Evolutionary conservation across 805 yeast species (phyloP).

Genomic region (Wickerhamomyces xylosicus): DNA sequence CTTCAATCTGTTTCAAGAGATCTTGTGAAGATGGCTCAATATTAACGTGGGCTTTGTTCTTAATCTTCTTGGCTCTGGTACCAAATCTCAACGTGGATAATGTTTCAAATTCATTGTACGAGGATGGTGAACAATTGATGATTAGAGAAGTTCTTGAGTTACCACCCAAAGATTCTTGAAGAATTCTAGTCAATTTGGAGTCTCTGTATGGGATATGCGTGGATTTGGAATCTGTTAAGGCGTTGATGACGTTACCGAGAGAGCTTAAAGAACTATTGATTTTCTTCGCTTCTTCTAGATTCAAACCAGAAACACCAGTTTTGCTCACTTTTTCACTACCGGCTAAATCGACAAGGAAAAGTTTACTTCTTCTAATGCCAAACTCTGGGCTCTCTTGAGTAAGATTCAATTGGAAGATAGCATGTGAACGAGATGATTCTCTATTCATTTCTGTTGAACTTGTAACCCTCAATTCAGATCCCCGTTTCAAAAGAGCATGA

Average conservation of each 20-base stretch:
- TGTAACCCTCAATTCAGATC: conserved; percentile 43
- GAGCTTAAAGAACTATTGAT: conserved; percentile 72
- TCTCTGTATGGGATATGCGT: conserved; percentile 68
- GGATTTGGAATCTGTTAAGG: conserved; percentile 59
- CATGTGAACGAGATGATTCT: conserved; percentile 72
- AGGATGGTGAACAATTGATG: conserved; percentile 61
- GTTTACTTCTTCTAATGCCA: conserved; percentile 46
- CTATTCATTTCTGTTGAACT: conserved; percentile 61
- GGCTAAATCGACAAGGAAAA: conserved; percentile 76
- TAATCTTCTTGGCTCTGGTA: conserved; percentile 55
- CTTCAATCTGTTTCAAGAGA: conserved; percentile 13
- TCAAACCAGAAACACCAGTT: conserved; percentile 68
- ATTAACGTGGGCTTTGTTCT: conserved; percentile 56
- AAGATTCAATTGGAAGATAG: conserved; percentile 61
- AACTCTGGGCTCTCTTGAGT: conserved; percentile 54
- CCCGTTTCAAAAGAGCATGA: conserved; percentile 44
- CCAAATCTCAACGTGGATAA: conserved; percentile 69
- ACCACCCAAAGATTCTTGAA: conserved; percentile 77
- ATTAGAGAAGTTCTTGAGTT: conserved; percentile 69
- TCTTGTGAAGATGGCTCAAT: conserved; percentile 17
- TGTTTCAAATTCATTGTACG: conserved; percentile 49
- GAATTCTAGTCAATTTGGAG: conserved; percentile 65
- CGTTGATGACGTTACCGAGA: conserved; percentile 71
- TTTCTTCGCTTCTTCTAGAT: conserved; percentile 74
- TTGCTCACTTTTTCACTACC: conserved; percentile 77